Evolutionary conservation across 1,284 basidiomycete genomes (phyloP).

Genomic region (Cryptococcus sp.): DNA sequence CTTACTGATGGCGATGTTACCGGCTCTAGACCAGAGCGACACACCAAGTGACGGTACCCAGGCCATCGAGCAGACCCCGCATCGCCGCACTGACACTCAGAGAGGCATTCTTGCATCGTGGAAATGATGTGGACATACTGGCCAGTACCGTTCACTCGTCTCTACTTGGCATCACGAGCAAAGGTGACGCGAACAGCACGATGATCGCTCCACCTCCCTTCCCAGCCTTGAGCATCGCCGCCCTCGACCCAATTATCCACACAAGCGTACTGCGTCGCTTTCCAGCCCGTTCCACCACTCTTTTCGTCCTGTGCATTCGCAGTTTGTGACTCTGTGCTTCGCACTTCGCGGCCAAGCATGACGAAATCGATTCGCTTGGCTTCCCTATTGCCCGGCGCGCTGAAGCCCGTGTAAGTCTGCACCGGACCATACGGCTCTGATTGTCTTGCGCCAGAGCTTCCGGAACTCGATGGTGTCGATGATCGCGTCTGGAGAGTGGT

Average conservation of each 20-base stretch:
- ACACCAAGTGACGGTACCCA: too few species aligned
- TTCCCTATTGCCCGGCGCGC: constrained; percentile 19
- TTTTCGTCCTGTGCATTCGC: too few species aligned
- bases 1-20: too few species aligned
- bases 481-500: constrained; percentile 21
- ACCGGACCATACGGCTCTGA: constrained; percentile 34
- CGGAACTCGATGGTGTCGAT: not conserved
- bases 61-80: too few species aligned
- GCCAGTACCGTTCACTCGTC: too few species aligned
- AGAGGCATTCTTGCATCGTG: too few species aligned
- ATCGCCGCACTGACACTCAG: too few species aligned
- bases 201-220: constrained; percentile 45
- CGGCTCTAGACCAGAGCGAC: too few species aligned
- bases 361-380: constrained; percentile 43
- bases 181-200: constrained; percentile 35
- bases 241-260: constrained; percentile 41
- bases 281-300: constrained; percentile 7
- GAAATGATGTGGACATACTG: too few species aligned
- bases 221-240: constrained; percentile 32
- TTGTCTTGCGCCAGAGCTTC: constrained; percentile 7
- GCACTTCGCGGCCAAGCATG: constrained; percentile 26
- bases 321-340: too few species aligned
- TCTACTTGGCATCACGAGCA: not conserved
- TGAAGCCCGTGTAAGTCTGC: constrained; percentile 40
- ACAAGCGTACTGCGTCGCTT: constrained; percentile 29